Base-by-base conservation (phyloP, 768 basidiomycete species). In the Boletellus emodensis region DNA sequence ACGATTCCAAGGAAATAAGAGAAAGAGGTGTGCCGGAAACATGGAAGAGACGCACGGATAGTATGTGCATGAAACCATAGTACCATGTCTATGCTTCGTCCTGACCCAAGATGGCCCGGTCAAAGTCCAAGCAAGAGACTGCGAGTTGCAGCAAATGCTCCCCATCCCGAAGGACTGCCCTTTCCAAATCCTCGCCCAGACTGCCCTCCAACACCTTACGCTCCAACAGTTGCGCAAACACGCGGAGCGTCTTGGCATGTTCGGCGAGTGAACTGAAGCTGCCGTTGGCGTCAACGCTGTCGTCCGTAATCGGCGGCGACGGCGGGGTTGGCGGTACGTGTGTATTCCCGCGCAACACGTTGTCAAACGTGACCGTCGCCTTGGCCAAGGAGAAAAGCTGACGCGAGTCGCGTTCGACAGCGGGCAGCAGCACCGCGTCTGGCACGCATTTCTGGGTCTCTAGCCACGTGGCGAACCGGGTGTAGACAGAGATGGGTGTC, bases 371-470 rank as follows among this genome's bases (percentile, higher is more conserved):
- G 47, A 62, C 28, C n/a, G 48, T 42, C 42, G 51, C 52, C 7
- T 20, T 51, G 11, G 60, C 65, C 22, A 64, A 13, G 22, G 45
- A 40, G 22, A 67, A 51, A 17, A 65, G 44, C 9, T 30, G 32
- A 1, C 30, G 20, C 0, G 57, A 62, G 10, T 64, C 63, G 0
- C 63, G 62, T 35, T 64, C 62, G 45, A 67, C n/a, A 9, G 65
- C 59, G 4, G 36, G 26, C 6, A 43, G 6, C 2, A 64, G 35
- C 17, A 10, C 13, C 0, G 36, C 52, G 11, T 34, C 43, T 0
- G 45, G 24, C 41, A 52, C 49, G 41, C n/a, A 52, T 0, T 0
- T 48, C 5, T 61, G 53, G 4, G 7, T 48, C 28, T 61, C 59
- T 1, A 64, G 15, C 56, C 61, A 64, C 30, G 48, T 40, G 0